A percentile compares a stretch with the other conserved stretches of the same genome.
Evolutionary conservation across 2,329 filamentous ascomycete genomes (phyloP).

Genomic region (Diaporthe helianthi): DNA sequence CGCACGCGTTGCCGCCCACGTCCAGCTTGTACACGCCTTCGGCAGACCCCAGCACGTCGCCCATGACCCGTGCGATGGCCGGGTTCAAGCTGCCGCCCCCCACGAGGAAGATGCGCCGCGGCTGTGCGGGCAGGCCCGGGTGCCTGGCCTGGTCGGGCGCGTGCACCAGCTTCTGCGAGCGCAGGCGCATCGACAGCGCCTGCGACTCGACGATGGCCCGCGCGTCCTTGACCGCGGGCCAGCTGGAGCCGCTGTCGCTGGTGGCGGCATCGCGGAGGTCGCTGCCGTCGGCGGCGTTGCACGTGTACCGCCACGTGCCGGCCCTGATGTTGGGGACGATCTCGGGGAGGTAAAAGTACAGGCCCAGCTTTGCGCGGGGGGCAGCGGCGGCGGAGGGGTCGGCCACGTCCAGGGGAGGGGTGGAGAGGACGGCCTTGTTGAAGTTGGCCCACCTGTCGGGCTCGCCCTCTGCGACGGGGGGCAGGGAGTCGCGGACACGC

Average conservation of each 20-base stretch:
- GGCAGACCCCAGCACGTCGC: constrained; percentile 84
- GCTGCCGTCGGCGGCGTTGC: constrained; percentile 59
- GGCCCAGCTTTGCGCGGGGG: constrained; percentile 78
- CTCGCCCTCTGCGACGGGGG: constrained; percentile 50
- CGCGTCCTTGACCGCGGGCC: constrained; percentile 73
- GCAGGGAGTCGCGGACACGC: constrained; percentile 82
- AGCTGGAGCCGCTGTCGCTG: constrained; percentile 43
- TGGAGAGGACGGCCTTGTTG: constrained; percentile 74
- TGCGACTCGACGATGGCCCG: constrained; percentile 94
- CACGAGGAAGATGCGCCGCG: constrained; percentile 89
- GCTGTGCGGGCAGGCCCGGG: constrained; percentile 74
- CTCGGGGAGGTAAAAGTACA: constrained; percentile 96
- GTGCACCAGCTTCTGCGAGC: constrained; percentile 78
- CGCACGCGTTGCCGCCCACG: constrained; percentile 94
- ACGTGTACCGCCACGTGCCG: constrained; percentile 85
- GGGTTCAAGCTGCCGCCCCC: constrained; percentile 90
- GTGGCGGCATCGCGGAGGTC: constrained; percentile 45
- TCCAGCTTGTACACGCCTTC: constrained; percentile 95
- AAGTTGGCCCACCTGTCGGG: constrained; percentile 77
- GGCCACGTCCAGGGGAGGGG: constrained; percentile 72
- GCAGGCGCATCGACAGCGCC: constrained; percentile 86
- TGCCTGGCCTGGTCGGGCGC: constrained; percentile 47
- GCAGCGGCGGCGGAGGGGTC: constrained; percentile 48
- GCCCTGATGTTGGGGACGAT: constrained; percentile 90
- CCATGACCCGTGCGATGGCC: constrained; percentile 84